phyloP scores from a whole-genome alignment of 2,329 filamentous ascomycete species.

The Colletotrichum chlorophyti region DNA sequence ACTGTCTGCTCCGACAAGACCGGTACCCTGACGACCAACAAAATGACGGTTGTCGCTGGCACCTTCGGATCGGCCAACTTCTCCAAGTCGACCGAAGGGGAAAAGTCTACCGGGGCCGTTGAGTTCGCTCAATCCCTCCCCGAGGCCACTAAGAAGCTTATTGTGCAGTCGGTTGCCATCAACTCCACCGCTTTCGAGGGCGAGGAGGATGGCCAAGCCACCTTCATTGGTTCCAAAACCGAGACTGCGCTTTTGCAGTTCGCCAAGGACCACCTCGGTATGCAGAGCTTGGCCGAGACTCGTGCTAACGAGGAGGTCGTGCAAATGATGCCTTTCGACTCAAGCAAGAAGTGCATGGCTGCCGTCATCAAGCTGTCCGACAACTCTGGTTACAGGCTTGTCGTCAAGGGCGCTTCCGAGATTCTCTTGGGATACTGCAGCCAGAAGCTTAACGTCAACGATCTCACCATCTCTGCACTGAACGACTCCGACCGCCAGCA shows the following conservation, averaged over 20 bases:
- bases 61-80: conserved; percentile 60
- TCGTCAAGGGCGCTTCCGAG: conserved; percentile 64
- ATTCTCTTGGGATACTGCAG: conserved; percentile 56
- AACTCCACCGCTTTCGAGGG: conserved; percentile 66
- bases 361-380: conserved; percentile 56
- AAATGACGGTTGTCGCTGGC: conserved; percentile 77
- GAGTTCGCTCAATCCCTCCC: conserved; percentile 32
- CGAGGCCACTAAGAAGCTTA: conserved; percentile 38
- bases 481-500: conserved; percentile 52
- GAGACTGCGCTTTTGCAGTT: conserved; percentile 61
- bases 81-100: conserved; percentile 35
- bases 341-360: conserved; percentile 62
- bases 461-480: conserved; percentile 60
- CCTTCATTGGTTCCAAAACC: conserved; percentile 63
- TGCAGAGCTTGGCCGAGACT: conserved; percentile 52
- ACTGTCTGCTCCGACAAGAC: conserved; percentile 82
- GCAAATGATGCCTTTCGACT: conserved; percentile 62
- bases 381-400: conserved; percentile 52
- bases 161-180: conserved; percentile 56
- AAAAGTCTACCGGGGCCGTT: conserved; percentile 32
- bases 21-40: conserved; percentile 70
- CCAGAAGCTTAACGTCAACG: conserved; percentile 48
- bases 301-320: conserved; percentile 53
- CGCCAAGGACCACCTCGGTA: conserved; percentile 56
- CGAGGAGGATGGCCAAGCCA: conserved; percentile 49